phyloP scores from a whole-genome alignment of 2,329 filamentous ascomycete genomes.

The Drechmeria coniospora region DNA sequence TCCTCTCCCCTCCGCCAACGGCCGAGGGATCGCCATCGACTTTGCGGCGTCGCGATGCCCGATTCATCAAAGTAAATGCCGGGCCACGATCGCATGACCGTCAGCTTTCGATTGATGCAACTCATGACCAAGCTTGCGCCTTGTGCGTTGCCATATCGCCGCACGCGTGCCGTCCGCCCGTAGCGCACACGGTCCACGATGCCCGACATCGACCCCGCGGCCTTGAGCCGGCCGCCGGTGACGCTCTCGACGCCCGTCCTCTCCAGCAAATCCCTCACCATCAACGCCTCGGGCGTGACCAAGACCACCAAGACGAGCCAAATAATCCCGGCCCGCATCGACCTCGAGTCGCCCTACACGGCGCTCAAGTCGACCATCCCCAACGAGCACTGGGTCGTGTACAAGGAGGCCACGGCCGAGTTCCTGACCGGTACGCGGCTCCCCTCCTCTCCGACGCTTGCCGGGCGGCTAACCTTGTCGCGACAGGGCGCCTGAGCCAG shows the following conservation, averaged over 20 bases:
- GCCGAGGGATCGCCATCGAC: slow-evolving; percentile 22
- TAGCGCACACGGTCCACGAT: slow-evolving; percentile 24
- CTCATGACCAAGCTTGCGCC: slow-evolving; percentile 26
- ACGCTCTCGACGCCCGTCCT: slow-evolving; percentile 44
- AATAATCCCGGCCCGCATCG: slow-evolving; percentile 49
- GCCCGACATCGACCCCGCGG: slow-evolving; percentile 58
- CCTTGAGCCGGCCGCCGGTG: slow-evolving; percentile 45
- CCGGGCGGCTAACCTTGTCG: slow-evolving; percentile 13
- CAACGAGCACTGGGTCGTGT: slow-evolving; percentile 45
- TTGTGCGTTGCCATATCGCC: slow-evolving; percentile 28
- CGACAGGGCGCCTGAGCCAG: slow-evolving; percentile 46
- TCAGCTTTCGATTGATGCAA: slow-evolving; percentile 22
- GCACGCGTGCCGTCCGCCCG: slow-evolving; percentile 29
- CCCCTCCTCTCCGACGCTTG: not conserved
- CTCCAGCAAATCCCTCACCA: slow-evolving; percentile 39
- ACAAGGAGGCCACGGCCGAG: slow-evolving; percentile 47
- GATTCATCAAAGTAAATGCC: slow-evolving; percentile 27
- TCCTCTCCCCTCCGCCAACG: slow-evolving; percentile 12
- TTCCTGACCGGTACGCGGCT: slow-evolving; percentile 41
- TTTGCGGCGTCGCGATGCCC: slow-evolving; percentile 22
- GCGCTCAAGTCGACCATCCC: slow-evolving; percentile 44
- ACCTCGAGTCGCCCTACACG: slow-evolving; percentile 49
- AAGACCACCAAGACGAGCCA: slow-evolving; percentile 45
- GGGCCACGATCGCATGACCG: slow-evolving; percentile 26
- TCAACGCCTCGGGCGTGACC: slow-evolving; percentile 30